Percentiles rank a stretch among this genome's conserved stretches.
Evolutionary conservation across 352 stramenopile genomes (phyloP).

Genomic region (Peronospora tabacina): DNA sequence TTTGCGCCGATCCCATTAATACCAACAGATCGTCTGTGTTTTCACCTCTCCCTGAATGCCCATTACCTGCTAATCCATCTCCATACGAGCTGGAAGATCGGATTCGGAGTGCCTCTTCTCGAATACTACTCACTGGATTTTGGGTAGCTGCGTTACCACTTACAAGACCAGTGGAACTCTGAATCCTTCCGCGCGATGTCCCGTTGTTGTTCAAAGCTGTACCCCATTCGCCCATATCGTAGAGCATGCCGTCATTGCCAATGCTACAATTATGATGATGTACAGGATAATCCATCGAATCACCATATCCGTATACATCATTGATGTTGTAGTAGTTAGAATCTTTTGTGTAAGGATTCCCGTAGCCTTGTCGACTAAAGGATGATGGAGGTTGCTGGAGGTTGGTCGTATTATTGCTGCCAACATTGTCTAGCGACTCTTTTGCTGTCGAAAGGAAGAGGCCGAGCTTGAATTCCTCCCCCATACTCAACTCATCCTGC

Average conservation of each 20-base stretch:
- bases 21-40: slow-evolving; percentile 28
- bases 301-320: slow-evolving; percentile 35
- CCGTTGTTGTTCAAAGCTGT: slow-evolving; percentile 20
- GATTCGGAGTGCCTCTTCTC: slow-evolving; percentile 60
- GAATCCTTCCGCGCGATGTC: slow-evolving; percentile 16
- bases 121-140: slow-evolving; percentile 43
- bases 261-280: slow-evolving; percentile 21
- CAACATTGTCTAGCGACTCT: slow-evolving; percentile 25
- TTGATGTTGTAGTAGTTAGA: slow-evolving; percentile 32
- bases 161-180: slow-evolving; percentile 13
- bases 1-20: slow-evolving; percentile 19
- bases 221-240: slow-evolving; percentile 30
- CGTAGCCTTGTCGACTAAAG: slow-evolving; percentile 21
- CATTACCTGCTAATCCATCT: slow-evolving; percentile 24
- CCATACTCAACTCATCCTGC: slow-evolving; percentile 49
- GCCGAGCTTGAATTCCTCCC: slow-evolving; percentile 72
- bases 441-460: slow-evolving; percentile 54
- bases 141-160: slow-evolving; percentile 5
- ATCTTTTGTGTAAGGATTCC: slow-evolving; percentile 22
- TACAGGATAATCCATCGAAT: slow-evolving; percentile 29
- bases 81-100: slow-evolving; percentile 42
- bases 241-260: slow-evolving; percentile 30
- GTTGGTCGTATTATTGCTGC: slow-evolving; percentile 21
- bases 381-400: slow-evolving; percentile 13
- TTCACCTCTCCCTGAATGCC: slow-evolving; percentile 18